Base-by-base conservation (phyloP, 257 asterid species). In the Solanum ossicruentum region DNA sequence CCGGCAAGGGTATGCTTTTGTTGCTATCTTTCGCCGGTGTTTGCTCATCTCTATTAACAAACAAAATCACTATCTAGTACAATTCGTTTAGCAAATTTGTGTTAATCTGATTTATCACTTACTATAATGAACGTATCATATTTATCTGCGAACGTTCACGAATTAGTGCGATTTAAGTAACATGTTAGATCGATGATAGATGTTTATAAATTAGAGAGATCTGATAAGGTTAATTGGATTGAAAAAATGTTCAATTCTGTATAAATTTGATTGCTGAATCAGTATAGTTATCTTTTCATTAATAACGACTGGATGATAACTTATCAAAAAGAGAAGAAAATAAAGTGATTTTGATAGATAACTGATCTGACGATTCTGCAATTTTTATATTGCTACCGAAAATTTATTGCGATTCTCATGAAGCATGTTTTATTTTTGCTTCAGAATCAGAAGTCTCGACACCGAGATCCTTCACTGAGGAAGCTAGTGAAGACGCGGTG, bases 1-100 rank as follows among this genome's bases (percentile, higher is more conserved):
- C 95, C 92, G 91, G 93, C 92, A 93, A 93, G 96, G 97, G 98
- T 95, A 93, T 86, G 92, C 89, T 56, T 83, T 86, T 80, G 87
- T 80, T 84, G 89, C 87, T 85, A 60, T 83, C 84, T 86, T 69
- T 3, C 15, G 92, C 87, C 86, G 88, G 86, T 49, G 52, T 23
- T 45, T 82, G 17, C 21, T 21, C 11, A 54, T 12, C 84, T 23
- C 49, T 9, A 45, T 21, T 63, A 82, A 49, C 54, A 17, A 49
- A 47, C 54, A 9, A 21, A 26, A 47, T 17, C 52, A 28, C 13
- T 28, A 65, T 49, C 2, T 28, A 49, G 28, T 47, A 21, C 10
- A 3, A 83, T 28, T 66, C 23, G 65, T 55, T 26, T 47, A 28
- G 20, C 60, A 13, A 75, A 23, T 47, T 15, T 4, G 41, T 43